Percentiles rank a stretch among this genome's conserved stretches.
Conservation (phyloP, 495 filamentous ascomycete species). For the Acidiella bohemica region DNA sequence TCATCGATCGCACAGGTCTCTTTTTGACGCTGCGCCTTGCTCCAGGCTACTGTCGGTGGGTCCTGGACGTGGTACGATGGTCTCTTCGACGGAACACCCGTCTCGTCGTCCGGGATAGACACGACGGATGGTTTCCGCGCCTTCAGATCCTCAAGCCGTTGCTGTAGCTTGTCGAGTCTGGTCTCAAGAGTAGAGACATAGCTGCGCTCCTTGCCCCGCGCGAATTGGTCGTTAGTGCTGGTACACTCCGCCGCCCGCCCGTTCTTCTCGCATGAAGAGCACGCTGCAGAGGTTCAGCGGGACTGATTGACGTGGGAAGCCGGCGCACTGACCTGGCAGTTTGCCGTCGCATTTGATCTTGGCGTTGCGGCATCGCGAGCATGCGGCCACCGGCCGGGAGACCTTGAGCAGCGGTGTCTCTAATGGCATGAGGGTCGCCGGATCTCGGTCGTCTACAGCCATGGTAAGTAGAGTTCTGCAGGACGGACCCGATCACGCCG, state of each 20-base stretch:
- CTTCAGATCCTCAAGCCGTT: conserved; percentile 47
- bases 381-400: conserved; percentile 81
- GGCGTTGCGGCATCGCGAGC: conserved; percentile 77
- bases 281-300: no score
- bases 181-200: conserved; percentile 88
- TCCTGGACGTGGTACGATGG: conserved; percentile 20
- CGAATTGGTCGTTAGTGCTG: conserved; percentile 88
- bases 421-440: conserved; percentile 24
- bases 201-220: conserved; percentile 83
- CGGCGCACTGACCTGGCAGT: no score
- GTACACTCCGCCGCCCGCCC: conserved; percentile 72
- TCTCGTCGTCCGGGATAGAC: conserved; percentile 25
- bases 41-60: conserved; percentile 15
- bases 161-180: conserved; percentile 73
- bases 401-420: conserved; percentile 78
- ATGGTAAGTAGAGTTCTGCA: conserved; percentile 8
- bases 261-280: conserved; percentile 79
- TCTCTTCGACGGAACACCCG: conserved; percentile 20
- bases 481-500: no score
- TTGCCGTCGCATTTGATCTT: conserved; percentile 97
- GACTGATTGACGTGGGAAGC: no score
- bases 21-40: conserved; percentile 23
- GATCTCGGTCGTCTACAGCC: conserved; percentile 12
- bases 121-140: conserved; percentile 36
- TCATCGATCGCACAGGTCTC: conserved; percentile 33